These are phyloP conservation scores for Verticillium alfalfae DNA, from an alignment of 2,329 filamentous ascomycete species.

Conservation along the genomic window DNA sequence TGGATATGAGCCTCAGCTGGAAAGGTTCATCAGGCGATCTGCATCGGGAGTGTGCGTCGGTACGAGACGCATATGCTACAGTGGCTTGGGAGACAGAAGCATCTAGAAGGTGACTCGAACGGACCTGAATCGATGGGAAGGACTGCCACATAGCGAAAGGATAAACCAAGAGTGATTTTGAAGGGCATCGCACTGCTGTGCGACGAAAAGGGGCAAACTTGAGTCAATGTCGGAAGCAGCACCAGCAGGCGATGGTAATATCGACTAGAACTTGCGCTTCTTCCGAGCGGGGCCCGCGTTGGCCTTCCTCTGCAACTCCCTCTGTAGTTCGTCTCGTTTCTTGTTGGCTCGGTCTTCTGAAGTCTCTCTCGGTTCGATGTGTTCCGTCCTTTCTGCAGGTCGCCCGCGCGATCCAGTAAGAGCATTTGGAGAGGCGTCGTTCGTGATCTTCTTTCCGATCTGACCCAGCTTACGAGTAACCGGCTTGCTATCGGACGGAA, in stretches of 20 bases:
- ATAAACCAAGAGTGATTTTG: background rate
- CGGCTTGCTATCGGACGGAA: conserved; percentile 5
- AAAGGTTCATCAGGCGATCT: background rate
- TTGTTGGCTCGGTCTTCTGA: conserved; percentile 42
- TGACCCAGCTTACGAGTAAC: conserved; percentile 21
- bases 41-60: background rate
- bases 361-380: conserved; percentile 30
- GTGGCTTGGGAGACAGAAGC: background rate
- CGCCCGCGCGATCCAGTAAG: conserved; percentile 11
- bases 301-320: conserved; percentile 43
- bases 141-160: background rate
- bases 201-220: background rate
- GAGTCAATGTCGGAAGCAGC: background rate
- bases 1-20: conserved; percentile 1
- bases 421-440: background rate
- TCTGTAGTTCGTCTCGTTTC: conserved; percentile 44
- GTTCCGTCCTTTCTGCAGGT: conserved; percentile 10
- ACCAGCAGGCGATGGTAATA: background rate
- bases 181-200: background rate
- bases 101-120: background rate
- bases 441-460: conserved; percentile 24
- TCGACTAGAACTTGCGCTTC: conserved; percentile 45
- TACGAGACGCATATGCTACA: background rate
- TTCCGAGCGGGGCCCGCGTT: conserved; percentile 47
- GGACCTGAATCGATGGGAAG: background rate